A percentile compares a stretch with the other conserved stretches of the same genome.
Evolutionary conservation across 139 green algal genomes (phyloP).

Genomic region (Gonium pectorale): DNA sequence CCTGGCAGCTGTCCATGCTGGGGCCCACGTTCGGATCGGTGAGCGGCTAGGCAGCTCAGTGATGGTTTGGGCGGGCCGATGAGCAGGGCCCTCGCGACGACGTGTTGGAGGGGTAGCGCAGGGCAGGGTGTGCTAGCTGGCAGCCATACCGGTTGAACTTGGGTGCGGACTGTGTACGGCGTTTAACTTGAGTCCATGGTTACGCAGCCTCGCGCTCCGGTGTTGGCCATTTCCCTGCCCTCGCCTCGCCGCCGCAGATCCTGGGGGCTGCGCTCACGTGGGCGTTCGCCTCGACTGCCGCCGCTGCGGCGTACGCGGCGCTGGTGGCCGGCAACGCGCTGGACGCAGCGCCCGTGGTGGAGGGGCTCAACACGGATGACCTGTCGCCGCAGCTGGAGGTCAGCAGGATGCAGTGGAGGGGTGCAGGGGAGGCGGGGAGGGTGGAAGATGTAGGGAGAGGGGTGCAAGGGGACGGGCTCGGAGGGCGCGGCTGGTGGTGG

Average conservation of each 20-base stretch:
- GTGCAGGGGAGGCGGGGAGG: neutral
- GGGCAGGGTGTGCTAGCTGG: no score
- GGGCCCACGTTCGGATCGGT: constrained; percentile 36
- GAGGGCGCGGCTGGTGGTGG: no score
- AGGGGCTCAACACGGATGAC: constrained; percentile 33
- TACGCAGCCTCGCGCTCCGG: no score
- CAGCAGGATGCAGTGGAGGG: neutral
- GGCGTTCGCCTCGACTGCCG: constrained; percentile 24
- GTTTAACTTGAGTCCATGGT: no score
- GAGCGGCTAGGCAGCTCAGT: no score
- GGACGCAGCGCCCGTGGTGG: constrained; percentile 32
- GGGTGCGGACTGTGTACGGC: no score
- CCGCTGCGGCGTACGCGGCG: constrained; percentile 3
- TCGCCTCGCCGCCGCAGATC: neutral
- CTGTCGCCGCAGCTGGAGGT: constrained; percentile 48
- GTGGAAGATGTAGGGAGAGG: neutral
- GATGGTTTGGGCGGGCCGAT: no score
- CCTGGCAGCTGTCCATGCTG: constrained; percentile 46
- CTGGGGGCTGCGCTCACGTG: constrained; percentile 40
- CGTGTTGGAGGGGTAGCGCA: no score
- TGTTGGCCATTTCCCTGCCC: neutral
- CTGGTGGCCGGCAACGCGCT: constrained; percentile 27
- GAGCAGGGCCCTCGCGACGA: no score
- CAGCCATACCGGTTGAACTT: no score
- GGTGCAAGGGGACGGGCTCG: neutral